Percentiles rank a stretch among this genome's conserved stretches.
phyloP scores from a whole-genome alignment of 1,284 basidiomycete species.

The Earliella scabrosa region DNA sequence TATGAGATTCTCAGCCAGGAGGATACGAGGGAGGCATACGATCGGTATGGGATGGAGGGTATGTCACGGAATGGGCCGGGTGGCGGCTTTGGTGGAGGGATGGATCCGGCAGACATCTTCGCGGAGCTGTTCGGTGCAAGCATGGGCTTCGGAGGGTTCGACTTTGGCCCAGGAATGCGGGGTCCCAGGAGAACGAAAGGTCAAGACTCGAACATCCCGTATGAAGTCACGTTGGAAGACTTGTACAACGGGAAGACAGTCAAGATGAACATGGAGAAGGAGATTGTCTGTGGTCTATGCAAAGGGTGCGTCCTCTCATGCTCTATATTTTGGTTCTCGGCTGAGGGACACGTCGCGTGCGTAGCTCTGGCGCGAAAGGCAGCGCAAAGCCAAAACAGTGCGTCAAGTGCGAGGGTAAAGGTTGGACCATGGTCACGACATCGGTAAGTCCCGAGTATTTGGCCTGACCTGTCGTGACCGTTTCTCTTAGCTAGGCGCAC shows the following conservation, averaged over 20 bases:
- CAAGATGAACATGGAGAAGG: conserved; percentile 89
- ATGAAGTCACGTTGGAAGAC: conserved; percentile 91
- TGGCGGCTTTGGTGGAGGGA: conserved; percentile 49
- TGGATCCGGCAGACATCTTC: conserved; percentile 76
- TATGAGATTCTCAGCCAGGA: conserved; percentile 89
- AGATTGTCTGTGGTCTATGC: conserved; percentile 80
- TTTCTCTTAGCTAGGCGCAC: conserved; percentile 48
- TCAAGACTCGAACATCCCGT: conserved; percentile 78
- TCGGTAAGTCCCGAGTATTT: conserved; percentile 44
- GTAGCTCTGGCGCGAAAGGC: conserved; percentile 83
- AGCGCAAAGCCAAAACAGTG: conserved; percentile 85
- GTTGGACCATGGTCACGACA: conserved; percentile 68
- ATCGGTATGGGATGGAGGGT: conserved; percentile 78
- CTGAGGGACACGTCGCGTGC: background rate
- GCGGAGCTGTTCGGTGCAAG: conserved; percentile 74
- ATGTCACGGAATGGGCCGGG: conserved; percentile 51
- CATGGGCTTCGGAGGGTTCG: conserved; percentile 53
- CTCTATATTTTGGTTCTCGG: background rate
- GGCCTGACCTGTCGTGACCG: conserved; percentile 6
- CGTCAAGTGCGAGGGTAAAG: conserved; percentile 83
- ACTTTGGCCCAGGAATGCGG: conserved; percentile 53
- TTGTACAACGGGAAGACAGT: conserved; percentile 91
- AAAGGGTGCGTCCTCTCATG: conserved; percentile 62
- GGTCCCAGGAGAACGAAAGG: conserved; percentile 55
- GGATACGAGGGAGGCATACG: conserved; percentile 80